These are phyloP conservation scores for Cryphonectria radicalis DNA, from an alignment of 2,329 filamentous ascomycete genomes.

Conservation along the genomic window DNA sequence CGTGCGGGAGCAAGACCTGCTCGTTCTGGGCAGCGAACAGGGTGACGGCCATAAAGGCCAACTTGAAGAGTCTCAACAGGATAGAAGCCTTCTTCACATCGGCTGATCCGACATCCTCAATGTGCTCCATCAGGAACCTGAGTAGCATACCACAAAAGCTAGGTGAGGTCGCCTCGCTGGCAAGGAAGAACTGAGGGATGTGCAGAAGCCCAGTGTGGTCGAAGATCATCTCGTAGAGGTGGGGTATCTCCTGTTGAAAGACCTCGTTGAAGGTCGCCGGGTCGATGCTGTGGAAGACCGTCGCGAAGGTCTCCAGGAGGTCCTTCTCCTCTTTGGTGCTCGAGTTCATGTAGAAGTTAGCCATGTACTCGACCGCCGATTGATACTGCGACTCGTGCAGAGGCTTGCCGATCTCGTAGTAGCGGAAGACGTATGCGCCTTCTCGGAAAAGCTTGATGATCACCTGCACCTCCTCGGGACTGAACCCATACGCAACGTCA, in stretches of 20 bases:
- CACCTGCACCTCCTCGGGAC: conserved; percentile 94
- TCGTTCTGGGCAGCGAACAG: conserved; percentile 95
- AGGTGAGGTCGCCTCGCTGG: conserved; percentile 96
- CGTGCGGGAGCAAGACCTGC: conserved; percentile 90
- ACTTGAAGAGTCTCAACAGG: conserved; percentile 89
- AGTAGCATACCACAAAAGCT: conserved; percentile 98
- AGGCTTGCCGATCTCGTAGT: conserved; percentile 89
- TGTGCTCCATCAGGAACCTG: conserved; percentile 95
- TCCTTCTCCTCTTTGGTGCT: conserved; percentile 98
- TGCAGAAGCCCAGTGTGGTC: conserved; percentile 93
- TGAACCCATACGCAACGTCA: conserved; percentile 95
- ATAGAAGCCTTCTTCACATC: conserved; percentile 94
- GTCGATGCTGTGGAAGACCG: conserved; percentile 97
- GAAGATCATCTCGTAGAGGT: conserved; percentile 96
- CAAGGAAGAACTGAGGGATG: conserved; percentile 96
- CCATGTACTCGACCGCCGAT: conserved; percentile 88
- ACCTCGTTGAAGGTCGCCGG: conserved; percentile 98
- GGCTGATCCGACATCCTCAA: conserved; percentile 90
- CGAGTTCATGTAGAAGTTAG: conserved; percentile 92
- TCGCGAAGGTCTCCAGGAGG: conserved; percentile 94
- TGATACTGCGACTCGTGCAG: conserved; percentile 72
- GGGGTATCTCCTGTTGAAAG: conserved; percentile 95
- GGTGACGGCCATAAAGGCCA: conserved; percentile 99
- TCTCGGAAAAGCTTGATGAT: conserved; percentile 98
- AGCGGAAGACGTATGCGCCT: conserved; percentile 93